Conservation (phyloP, 2,329 filamentous ascomycete species). For the Helotiales sp. region DNA sequence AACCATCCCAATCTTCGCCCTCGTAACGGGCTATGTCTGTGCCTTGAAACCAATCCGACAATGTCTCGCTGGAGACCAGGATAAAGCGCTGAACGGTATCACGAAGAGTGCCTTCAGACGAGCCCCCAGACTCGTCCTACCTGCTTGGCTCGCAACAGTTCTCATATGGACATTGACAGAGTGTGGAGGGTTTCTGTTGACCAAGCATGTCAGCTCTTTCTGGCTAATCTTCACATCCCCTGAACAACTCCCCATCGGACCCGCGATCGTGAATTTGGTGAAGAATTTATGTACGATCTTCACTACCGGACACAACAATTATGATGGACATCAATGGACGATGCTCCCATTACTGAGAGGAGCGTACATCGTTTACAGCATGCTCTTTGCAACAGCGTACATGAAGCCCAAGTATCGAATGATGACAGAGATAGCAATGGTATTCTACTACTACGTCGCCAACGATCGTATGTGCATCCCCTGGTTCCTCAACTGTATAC, state of each 20-base stretch:
- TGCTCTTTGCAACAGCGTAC: conserved; percentile 50
- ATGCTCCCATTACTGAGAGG: conserved; percentile 54
- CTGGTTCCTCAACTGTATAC: background rate
- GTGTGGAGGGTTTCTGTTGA: conserved; percentile 54
- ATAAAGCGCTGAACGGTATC: conserved; percentile 53
- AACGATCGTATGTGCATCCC: conserved; percentile 27
- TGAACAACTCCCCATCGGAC: conserved; percentile 39
- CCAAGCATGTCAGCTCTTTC: conserved; percentile 49
- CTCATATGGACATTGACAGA: conserved; percentile 56
- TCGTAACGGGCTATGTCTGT: conserved; percentile 65
- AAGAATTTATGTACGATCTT: conserved; percentile 50
- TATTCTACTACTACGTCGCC: conserved; percentile 44
- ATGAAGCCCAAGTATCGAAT: conserved; percentile 50
- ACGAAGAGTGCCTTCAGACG: conserved; percentile 58
- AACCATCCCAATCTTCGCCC: conserved; percentile 65
- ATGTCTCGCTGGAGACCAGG: conserved; percentile 51
- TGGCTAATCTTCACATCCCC: conserved; percentile 55
- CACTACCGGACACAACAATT: conserved; percentile 49
- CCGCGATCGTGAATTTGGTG: conserved; percentile 44
- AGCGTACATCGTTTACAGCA: conserved; percentile 53
- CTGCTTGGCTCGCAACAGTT: conserved; percentile 53
- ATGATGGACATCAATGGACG: conserved; percentile 61
- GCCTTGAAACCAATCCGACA: conserved; percentile 59
- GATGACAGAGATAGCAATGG: conserved; percentile 45
- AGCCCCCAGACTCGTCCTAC: conserved; percentile 58